phyloP scores from a whole-genome alignment of 1,284 basidiomycete species.

The Rhodofomes roseus region DNA sequence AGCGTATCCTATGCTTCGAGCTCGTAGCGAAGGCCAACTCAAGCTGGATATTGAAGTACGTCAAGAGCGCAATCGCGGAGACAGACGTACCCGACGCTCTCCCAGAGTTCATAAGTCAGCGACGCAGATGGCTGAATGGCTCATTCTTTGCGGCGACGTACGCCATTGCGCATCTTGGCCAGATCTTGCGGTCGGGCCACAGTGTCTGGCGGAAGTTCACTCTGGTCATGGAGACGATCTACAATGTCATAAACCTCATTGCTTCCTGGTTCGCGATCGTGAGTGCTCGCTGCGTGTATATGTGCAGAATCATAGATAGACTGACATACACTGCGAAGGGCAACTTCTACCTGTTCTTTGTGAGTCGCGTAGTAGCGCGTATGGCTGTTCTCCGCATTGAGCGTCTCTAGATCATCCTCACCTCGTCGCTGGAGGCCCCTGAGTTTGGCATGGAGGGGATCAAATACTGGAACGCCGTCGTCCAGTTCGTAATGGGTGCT shows the following conservation, averaged over 20 bases:
- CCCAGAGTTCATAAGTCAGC: constrained; percentile 93
- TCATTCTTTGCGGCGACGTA: constrained; percentile 95
- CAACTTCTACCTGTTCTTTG: constrained; percentile 96
- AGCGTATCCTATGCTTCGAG: constrained; percentile 97
- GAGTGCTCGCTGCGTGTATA: constrained; percentile 29
- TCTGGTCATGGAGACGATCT: constrained; percentile 80
- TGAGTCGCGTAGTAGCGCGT: constrained; percentile 37
- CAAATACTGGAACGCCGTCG: constrained; percentile 73
- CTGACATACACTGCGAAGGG: constrained; percentile 43
- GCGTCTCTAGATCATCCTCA: constrained; percentile 68
- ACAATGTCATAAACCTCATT: constrained; percentile 85
- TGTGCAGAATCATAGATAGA: not conserved
- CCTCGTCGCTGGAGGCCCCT: constrained; percentile 80
- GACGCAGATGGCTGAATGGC: constrained; percentile 89
- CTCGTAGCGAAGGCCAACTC: constrained; percentile 89
- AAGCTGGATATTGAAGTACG: constrained; percentile 94
- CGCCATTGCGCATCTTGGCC: constrained; percentile 78
- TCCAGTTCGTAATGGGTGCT: constrained; percentile 86
- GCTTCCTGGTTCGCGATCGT: constrained; percentile 94
- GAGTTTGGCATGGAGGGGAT: constrained; percentile 71
- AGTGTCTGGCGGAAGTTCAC: constrained; percentile 71
- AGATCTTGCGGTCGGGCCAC: constrained; percentile 86
- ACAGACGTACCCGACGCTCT: constrained; percentile 95
- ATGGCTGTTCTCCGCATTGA: constrained; percentile 51
- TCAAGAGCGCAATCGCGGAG: constrained; percentile 93